Base-by-base conservation (phyloP, 768 basidiomycete species). In the Rhodotorula toruloides region DNA sequence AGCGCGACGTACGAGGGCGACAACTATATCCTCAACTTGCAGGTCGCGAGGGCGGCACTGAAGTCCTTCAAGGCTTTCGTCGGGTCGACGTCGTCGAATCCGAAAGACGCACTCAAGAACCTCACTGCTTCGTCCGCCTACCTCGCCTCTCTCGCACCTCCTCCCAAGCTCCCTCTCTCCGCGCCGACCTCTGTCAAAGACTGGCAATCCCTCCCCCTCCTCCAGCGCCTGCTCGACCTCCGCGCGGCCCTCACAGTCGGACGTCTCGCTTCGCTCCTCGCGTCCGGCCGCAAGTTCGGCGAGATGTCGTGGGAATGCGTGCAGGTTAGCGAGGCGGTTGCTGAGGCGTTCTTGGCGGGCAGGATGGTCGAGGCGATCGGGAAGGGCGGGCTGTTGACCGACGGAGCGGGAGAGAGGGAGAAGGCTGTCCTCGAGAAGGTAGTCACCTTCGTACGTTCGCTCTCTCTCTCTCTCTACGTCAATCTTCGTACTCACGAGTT, bases 1-100 rank as follows among this genome's bases (percentile, higher is more conserved):
- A 81, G 82, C 58, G 83, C 81, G 32, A 88, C 87, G 4, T 88
- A 83, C 68, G 88, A 89, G 78, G 87, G 88, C 21, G 88, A 90
- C 73, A 89, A 90, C 74, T 89, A 82, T 66, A 85, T 89, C 10
- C 81, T 90, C 17, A 85, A 87, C 70, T 81, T 83, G 54, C 88
- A 90, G 76, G 87, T 88, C 40, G 83, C 87, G 40, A 83, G 87
- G 31, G 84, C 86, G 0, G 86, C 86, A 5, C 77, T 87, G 36
- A 89, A 88, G 71, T 81, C 86, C 0, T 82, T 81, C 72, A 39
- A 46, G 7, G 31, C 48, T 11, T 19, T 32, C 16, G 50, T 11
- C 8, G 11, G 11, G 34, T 21, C 39, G 4, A 9, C 32, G 2
- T 29, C 39, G 2, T 53, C 66, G 6, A 32, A 44, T 8, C 6